Evolutionary conservation across 768 basidiomycete genomes (phyloP), one percentile per base, ranked within the genome.

Genomic region (Amanita exitialis): DNA sequence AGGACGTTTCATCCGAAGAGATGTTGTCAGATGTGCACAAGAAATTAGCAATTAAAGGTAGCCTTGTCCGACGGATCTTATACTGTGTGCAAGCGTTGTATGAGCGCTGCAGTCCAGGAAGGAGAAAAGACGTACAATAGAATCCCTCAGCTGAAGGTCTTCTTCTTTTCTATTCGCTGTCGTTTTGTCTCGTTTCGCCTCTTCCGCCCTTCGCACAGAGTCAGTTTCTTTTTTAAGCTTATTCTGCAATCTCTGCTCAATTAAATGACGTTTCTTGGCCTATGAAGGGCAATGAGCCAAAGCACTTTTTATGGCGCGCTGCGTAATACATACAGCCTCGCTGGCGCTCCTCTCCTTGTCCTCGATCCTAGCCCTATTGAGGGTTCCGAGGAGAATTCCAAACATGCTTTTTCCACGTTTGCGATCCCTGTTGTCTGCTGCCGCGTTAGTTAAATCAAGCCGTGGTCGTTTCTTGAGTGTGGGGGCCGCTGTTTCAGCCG

Each of bases 351-450:
- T 74, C 72, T 86, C 81, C 63, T 86, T 83, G 65, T 89, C 88
- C 71, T 91, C 88, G 57, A 77, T 82, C 71, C 89, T 90, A 56
- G 89, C 89, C 73, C 86, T 87, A 70, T 83, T 87, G 54, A 91
- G 77, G 57, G 88, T 91, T 47, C 86, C 86, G 52, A 91, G 66
- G 56, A 90, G 72, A 57, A 90, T 72, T 54, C 87, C 89, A 70
- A 91, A 87, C 84, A 90, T 87, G 69, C 78, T 80, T 78, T 86
- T 88, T 64, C 88, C 88, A 60, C 86, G 83, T 69, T 85, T 89
- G 61, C 84, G 78, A 65, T 86, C 84, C 59, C 82, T 74, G 39
- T 57, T 64, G 53, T 62, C 73, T 44, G 72, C 68, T 45, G 58
- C 41, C 53, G 69, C 69, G 38, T 63, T 64, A 52, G 61, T 65